Evolutionary conservation across 352 stramenopile genomes (phyloP), one percentile per base, ranked within the genome.

Genomic region (Peronospora destructor): DNA sequence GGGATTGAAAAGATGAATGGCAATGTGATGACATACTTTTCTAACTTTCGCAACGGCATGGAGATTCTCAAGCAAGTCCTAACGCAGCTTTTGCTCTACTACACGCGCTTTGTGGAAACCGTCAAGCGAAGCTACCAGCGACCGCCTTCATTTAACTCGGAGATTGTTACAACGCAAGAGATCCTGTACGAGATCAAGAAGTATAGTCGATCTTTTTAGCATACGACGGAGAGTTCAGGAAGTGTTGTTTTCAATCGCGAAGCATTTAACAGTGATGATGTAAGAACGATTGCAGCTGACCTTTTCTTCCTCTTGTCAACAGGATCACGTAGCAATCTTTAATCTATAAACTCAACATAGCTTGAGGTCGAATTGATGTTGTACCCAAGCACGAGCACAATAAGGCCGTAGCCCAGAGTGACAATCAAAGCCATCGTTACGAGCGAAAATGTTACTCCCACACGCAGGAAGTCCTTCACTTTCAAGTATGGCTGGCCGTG

Each of bases 41-140:
- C 93, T 29, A 98, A 98, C 68, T 98, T 98, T 71, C 82, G 90
- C 25, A 99, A 98, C 64, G 95, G 94, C 29, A 98, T 98, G 93
- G 96, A 99, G 56, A 98, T 99, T 62, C 78, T 99, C 26, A 98
- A 99, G 70, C 95, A 98, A 73, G 94, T 98, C 23, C 70, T 99
- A 39, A 98, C 95, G 38, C 96, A 99, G 61, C 61, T 99, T 13
- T 75, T 99, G 19, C 73, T 99, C 1, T 99, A 98, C 76, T 99
- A 99, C 73, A 98, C 95, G 45, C 79, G 96, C 4, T 98, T 99
- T 67, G 89, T 98, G 53, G 94, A 98, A 67, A 84, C 98, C 16
- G 82, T 98, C 53, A 96, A 96, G 54, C 97, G 96, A 53, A 87
- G 85, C 44, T 97, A 80, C 68, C 66, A 79, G 29, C 62, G 73